Evolutionary conservation across 2,329 filamentous ascomycete genomes (phyloP).

Genomic region (Dryadomyces sulphureus): DNA sequence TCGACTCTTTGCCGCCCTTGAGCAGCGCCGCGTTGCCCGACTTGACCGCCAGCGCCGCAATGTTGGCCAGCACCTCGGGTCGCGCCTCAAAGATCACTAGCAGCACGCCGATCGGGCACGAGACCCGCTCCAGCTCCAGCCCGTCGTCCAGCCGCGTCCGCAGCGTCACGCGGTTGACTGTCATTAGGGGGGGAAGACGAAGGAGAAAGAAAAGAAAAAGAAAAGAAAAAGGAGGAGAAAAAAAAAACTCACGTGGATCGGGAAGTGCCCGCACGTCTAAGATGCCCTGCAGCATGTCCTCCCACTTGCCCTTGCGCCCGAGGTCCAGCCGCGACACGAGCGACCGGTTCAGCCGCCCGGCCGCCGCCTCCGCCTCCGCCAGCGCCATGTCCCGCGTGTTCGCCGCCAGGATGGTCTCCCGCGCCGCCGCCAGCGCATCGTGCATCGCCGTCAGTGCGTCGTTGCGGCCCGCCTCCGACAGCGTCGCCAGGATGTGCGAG

Average conservation of each 20-base stretch:
- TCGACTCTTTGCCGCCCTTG: conserved; percentile 94
- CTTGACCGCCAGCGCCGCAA: conserved; percentile 88
- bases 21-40: conserved; percentile 94
- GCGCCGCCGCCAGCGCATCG: conserved; percentile 53
- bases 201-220: neutral
- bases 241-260: conserved; percentile 57
- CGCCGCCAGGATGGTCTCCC: conserved; percentile 66
- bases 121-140: conserved; percentile 72
- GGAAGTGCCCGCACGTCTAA: conserved; percentile 70
- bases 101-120: conserved; percentile 91
- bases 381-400: conserved; percentile 70
- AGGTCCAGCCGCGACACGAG: conserved; percentile 82
- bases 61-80: conserved; percentile 96
- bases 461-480: conserved; percentile 65
- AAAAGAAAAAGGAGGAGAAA: neutral
- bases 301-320: conserved; percentile 76
- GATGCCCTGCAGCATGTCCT: conserved; percentile 95
- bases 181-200: neutral
- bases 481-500: conserved; percentile 68
- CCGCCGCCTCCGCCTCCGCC: conserved; percentile 52
- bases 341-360: conserved; percentile 64
- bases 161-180: conserved; percentile 72
- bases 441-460: conserved; percentile 74
- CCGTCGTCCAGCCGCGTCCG: conserved; percentile 77
- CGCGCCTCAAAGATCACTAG: conserved; percentile 97